Conservation (phyloP, 805 yeast genomes). For the Lipomyces spencermartinsiae region DNA sequence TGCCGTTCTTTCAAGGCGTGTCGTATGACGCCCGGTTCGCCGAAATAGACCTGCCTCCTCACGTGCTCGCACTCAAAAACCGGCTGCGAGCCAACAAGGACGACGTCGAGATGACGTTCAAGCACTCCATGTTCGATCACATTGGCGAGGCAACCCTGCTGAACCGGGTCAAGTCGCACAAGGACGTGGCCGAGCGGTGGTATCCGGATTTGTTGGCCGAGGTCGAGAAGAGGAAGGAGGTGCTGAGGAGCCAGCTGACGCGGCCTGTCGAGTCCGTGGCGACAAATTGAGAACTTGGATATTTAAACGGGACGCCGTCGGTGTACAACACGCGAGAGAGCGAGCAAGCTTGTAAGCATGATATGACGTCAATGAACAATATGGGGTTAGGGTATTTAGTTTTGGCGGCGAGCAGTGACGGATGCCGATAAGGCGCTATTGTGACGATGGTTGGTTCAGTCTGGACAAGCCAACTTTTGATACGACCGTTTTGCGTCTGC, state of each 20-base stretch:
- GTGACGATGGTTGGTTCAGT: too few species aligned
- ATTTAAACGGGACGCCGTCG: too few species aligned
- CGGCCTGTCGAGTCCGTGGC: too few species aligned
- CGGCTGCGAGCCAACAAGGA: slow-evolving; percentile 23
- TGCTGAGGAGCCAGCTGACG: slow-evolving; percentile 8
- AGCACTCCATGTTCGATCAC: slow-evolving; percentile 33
- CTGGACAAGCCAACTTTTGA: too few species aligned
- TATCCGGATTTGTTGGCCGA: slow-evolving; percentile 46
- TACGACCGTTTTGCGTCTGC: too few species aligned
- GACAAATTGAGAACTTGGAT: too few species aligned
- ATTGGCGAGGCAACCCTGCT: slow-evolving; percentile 52
- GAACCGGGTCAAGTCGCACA: slow-evolving; percentile 51
- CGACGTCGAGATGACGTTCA: slow-evolving; percentile 33
- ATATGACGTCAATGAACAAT: too few species aligned
- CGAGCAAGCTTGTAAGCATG: too few species aligned
- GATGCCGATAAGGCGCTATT: too few species aligned
- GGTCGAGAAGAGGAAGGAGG: slow-evolving; percentile 22
- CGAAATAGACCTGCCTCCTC: slow-evolving; percentile 27
- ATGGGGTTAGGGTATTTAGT: too few species aligned
- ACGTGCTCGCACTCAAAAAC: slow-evolving; percentile 22
- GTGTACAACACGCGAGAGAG: too few species aligned
- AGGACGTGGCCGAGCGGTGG: slow-evolving; percentile 51
- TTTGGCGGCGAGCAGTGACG: too few species aligned
- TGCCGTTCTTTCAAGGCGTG: slow-evolving; percentile 57
- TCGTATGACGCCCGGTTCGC: slow-evolving; percentile 35